These are phyloP conservation scores for Cordyceps farinosa DNA, from an alignment of 2,329 filamentous ascomycete genomes.

Conservation along the genomic window DNA sequence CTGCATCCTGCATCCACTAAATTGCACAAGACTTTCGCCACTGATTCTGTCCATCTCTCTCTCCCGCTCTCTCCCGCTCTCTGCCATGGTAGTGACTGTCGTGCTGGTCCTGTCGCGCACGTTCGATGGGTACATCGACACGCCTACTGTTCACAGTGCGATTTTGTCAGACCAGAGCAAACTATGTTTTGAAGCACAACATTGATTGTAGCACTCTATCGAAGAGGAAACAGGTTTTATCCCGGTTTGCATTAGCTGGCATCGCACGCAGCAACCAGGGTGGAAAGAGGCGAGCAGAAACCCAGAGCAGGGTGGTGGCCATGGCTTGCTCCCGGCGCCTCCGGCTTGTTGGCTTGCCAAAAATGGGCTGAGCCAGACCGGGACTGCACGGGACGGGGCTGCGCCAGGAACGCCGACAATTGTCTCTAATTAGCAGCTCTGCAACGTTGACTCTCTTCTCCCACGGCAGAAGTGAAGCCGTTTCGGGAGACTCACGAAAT, in stretches of 20 bases:
- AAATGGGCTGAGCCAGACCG: background rate
- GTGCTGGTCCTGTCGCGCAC: background rate
- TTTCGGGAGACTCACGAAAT: background rate
- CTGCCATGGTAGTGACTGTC: background rate
- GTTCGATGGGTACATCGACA: background rate
- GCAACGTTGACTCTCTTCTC: background rate
- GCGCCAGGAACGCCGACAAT: background rate
- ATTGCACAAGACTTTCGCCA: background rate
- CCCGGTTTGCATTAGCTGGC: background rate
- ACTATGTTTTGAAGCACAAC: background rate
- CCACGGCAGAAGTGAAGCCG: background rate
- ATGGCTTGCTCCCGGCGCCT: background rate
- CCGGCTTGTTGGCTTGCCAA: background rate
- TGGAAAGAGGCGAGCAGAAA: background rate
- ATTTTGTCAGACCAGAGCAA: constrained; percentile 5
- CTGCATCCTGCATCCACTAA: background rate
- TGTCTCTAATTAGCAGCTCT: background rate
- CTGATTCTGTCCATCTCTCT: background rate
- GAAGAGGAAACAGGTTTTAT: background rate
- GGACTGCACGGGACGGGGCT: background rate
- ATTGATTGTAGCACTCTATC: background rate
- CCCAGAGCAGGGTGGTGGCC: background rate
- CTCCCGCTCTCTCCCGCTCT: background rate
- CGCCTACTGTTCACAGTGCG: background rate
- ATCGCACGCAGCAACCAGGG: background rate